These are phyloP conservation scores for Schwanniomyces etchellsii DNA, from an alignment of 1,139 yeast species.

Conservation along the genomic window DNA sequence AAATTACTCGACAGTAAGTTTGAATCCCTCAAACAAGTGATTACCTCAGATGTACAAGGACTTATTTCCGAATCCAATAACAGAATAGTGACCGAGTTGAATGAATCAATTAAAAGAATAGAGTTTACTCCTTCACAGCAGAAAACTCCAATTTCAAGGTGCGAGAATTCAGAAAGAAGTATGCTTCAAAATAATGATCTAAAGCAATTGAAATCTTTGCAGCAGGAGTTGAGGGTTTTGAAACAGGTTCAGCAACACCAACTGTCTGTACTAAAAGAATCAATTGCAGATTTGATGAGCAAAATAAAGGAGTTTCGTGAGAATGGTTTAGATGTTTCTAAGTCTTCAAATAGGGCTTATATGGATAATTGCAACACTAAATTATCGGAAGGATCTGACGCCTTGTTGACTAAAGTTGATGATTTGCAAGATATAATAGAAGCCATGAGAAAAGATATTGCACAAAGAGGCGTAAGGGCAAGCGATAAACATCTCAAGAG, in stretches of 20 bases:
- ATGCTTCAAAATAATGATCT: constrained; percentile 2
- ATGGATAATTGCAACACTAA: constrained; percentile 74
- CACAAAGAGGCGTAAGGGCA: constrained; percentile 85
- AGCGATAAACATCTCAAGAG: constrained; percentile 65
- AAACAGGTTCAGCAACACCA: constrained; percentile 46
- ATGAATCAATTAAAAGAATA: constrained; percentile 17
- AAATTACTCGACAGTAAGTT: constrained; percentile 24
- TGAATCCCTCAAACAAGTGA: constrained; percentile 16
- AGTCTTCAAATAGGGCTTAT: constrained; percentile 54
- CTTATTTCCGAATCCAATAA: background rate
- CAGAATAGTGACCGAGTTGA: constrained; percentile 18
- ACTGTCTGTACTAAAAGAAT: constrained; percentile 31
- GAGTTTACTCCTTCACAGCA: constrained; percentile 12
- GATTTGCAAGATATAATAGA: constrained; percentile 91
- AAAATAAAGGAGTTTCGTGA: constrained; percentile 48
- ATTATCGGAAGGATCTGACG: constrained; percentile 73
- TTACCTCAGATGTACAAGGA: too few relatives aligned
- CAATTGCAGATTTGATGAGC: constrained; percentile 36
- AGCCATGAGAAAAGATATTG: constrained; percentile 85
- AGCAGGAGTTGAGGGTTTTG: constrained; percentile 58
- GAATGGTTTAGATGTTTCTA: constrained; percentile 34
- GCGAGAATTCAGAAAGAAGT: background rate
- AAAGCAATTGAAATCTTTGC: constrained; percentile 19
- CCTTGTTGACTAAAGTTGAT: constrained; percentile 72
- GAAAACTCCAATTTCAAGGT: constrained; percentile 2